Evolutionary conservation across 2,329 filamentous ascomycete species (phyloP).

Genomic region (Ciborinia camelliae): DNA sequence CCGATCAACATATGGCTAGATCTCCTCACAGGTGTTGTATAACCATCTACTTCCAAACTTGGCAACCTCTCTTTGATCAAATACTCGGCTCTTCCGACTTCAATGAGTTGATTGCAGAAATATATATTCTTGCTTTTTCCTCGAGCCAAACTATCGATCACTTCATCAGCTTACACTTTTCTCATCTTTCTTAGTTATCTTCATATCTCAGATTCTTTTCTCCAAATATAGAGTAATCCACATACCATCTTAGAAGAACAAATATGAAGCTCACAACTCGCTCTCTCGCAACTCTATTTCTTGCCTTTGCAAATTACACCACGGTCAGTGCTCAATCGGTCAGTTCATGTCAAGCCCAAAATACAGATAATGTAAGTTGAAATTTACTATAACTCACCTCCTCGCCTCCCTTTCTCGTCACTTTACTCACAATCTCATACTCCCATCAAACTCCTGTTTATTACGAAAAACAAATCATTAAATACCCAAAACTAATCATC

Average conservation of each 20-base stretch:
- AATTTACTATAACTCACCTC: background rate
- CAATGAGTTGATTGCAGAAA: background rate
- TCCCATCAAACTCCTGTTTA: no score
- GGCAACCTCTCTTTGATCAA: background rate
- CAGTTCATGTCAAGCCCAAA: background rate
- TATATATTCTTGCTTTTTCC: background rate
- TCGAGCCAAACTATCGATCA: no score
- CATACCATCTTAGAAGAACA: background rate
- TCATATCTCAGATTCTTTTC: background rate
- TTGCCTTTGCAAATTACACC: background rate
- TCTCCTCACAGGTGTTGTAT: background rate
- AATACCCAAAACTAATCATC: background rate
- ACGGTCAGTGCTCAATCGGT: background rate
- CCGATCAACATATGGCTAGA: background rate
- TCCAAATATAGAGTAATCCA: no score
- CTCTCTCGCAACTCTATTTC: background rate
- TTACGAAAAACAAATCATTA: no score
- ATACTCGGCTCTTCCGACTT: background rate
- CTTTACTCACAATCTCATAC: no score
- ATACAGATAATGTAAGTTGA: background rate
- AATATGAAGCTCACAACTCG: background rate
- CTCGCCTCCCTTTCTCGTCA: background rate
- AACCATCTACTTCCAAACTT: background rate
- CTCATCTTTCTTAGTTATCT: no score
- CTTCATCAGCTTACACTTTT: background rate